Percentiles rank a stretch among this genome's conserved stretches.
These are phyloP conservation scores for Ramalina intermedia DNA, from an alignment of 495 filamentous ascomycete species.

Conservation along the genomic window DNA sequence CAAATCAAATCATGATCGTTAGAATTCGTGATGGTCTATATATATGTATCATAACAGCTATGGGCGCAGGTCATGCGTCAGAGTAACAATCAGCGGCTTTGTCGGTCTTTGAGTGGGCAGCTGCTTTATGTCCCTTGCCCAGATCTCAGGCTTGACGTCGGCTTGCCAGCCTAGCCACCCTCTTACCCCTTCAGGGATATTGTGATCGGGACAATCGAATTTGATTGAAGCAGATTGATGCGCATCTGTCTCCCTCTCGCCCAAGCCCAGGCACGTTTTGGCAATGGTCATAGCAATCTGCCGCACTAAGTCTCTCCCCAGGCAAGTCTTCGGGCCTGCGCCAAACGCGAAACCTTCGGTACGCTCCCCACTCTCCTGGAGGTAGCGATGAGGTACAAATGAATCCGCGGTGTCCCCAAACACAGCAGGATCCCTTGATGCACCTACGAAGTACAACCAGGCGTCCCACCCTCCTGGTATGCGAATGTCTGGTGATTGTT, in stretches of 20 bases:
- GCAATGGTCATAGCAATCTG: slow-evolving; percentile 9
- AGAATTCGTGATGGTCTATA: too few relatives aligned
- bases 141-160: slow-evolving; percentile 11
- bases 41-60: neutral
- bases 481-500: neutral
- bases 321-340: slow-evolving; percentile 15
- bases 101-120: slow-evolving; percentile 14
- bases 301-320: slow-evolving; percentile 13
- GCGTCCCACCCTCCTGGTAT: slow-evolving; percentile 17
- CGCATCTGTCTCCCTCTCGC: neutral
- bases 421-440: slow-evolving; percentile 10
- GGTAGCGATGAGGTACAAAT: slow-evolving; percentile 10
- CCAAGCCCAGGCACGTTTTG: neutral
- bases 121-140: slow-evolving; percentile 20
- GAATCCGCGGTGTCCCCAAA: slow-evolving; percentile 12
- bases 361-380: neutral
- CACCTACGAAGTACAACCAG: slow-evolving; percentile 20
- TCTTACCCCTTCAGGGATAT: slow-evolving; percentile 12
- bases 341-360: slow-evolving; percentile 14
- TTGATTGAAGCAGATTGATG: neutral
- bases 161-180: slow-evolving; percentile 18
- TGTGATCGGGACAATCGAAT: neutral
- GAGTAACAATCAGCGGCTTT: slow-evolving; percentile 1
- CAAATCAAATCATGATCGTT: too few relatives aligned
- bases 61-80: neutral